Evolutionary conservation across 192 early-diverging fungal species (phyloP).

Genomic region (Dimargaris cristalligena): DNA sequence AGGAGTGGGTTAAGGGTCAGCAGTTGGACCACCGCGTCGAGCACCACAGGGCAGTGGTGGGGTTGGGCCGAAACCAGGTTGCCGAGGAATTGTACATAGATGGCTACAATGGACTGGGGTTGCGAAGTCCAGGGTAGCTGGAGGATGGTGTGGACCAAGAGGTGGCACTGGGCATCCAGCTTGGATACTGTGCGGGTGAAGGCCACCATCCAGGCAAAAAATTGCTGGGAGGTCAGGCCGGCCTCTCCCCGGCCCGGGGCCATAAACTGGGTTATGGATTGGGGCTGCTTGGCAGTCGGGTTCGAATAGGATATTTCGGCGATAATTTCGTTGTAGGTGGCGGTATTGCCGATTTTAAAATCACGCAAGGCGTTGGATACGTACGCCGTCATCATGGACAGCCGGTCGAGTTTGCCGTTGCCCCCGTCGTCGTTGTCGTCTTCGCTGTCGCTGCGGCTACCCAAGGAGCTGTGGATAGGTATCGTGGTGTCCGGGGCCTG

Average conservation of each 20-base stretch:
- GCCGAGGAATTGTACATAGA: constrained; percentile 44
- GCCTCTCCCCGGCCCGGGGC: background rate
- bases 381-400: constrained; percentile 3
- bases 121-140: constrained; percentile 37
- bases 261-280: background rate
- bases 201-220: constrained; percentile 3
- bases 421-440: background rate
- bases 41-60: constrained; percentile 39
- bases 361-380: constrained; percentile 1
- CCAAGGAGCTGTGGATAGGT: too few species aligned
- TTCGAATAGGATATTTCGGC: background rate
- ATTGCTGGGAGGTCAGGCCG: background rate
- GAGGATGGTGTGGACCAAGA: constrained; percentile 41
- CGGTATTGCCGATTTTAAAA: background rate
- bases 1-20: background rate
- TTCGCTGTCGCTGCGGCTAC: background rate
- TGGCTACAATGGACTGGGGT: constrained; percentile 29
- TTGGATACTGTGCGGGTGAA: background rate
- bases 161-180: constrained; percentile 25
- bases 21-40: constrained; percentile 32
- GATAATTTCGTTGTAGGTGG: constrained; percentile 5
- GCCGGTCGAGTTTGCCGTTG: background rate
- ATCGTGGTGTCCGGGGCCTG: too few species aligned
- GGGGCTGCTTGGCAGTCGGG: background rate
- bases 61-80: constrained; percentile 64